Base-by-base conservation (phyloP, 83 land plant species). In the Picea abies region DNA sequence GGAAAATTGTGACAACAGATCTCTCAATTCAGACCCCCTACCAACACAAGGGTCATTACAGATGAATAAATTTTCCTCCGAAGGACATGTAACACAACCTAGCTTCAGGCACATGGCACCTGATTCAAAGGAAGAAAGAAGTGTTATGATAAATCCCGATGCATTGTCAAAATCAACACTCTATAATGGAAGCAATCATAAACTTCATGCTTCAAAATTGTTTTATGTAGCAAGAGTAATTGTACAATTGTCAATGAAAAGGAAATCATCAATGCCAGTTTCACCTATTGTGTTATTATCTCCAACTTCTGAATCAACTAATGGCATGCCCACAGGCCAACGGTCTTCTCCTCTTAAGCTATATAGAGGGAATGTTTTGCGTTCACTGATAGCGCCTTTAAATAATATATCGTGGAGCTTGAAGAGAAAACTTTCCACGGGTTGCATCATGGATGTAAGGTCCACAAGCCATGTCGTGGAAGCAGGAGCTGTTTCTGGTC, bases 251-350 rank as follows among this genome's bases (percentile, higher is more conserved):
- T 12, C 69, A 9, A 14, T 66, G 69, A 66, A 66, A 66, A 66
- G 69, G 17, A 66, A 15, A 66, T 66, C 69, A 25, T 66, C 69
- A 66, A 66, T 66, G 69, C 69, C 69, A 66, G 69, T 66, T 66
- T 23, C 29, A 66, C 69, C 69, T 25, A 29, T 14, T 3, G 14
- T 66, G 32, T 23, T 25, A 23, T 66, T 66, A 66, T 66, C 32
- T 66, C 69, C n/a, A 66, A 66, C 10, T 23, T 23, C 26, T 23
- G 32, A 66, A 25, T 4, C 69, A 66, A 25, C 32, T 66, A 23
- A 66, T 66, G 32, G 26, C 32, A 66, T 23, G 69, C 69, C 23
- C 23, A 10, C 14, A 23, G 26, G 15, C 26, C 32, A 25, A 3
- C 15, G 25, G 9, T 47, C 52, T 66, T 66, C 69, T 66, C 32